phyloP scores from a whole-genome alignment of 2,329 filamentous ascomycete species.

The Aureobasidium pullulans region DNA sequence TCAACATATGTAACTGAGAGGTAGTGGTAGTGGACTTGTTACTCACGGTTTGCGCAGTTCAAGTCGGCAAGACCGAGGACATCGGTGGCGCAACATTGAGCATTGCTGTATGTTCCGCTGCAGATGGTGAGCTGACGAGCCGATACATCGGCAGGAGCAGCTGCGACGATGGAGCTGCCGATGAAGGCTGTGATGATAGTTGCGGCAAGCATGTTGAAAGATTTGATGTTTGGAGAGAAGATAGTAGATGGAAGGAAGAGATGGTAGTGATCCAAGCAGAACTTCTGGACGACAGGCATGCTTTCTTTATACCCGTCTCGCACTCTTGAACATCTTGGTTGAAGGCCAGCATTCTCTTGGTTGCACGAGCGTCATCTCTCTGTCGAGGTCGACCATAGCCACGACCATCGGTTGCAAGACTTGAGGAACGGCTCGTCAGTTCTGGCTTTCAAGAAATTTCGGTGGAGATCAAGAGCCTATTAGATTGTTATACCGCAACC shows the following conservation, averaged over 20 bases:
- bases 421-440: not conserved
- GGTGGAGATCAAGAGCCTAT: not conserved
- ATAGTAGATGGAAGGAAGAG: not conserved
- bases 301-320: not conserved
- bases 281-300: not conserved
- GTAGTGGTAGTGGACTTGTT: constrained; percentile 7
- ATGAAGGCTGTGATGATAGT: constrained; percentile 12
- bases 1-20: not conserved
- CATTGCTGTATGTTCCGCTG: constrained; percentile 26
- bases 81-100: constrained; percentile 56
- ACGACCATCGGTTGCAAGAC: not conserved
- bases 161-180: constrained; percentile 22
- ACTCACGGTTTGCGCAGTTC: constrained; percentile 50
- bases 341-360: not conserved
- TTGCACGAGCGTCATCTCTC: not conserved
- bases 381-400: not conserved
- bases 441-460: not conserved
- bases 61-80: constrained; percentile 52
- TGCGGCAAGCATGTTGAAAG: constrained; percentile 14
- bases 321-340: not conserved
- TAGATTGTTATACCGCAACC: not conserved
- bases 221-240: not conserved
- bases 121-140: constrained; percentile 29
- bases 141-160: constrained; percentile 22
- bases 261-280: not conserved